Base-by-base conservation (phyloP, 148 eudicot genomes). In the Beta vulgaris region DNA sequence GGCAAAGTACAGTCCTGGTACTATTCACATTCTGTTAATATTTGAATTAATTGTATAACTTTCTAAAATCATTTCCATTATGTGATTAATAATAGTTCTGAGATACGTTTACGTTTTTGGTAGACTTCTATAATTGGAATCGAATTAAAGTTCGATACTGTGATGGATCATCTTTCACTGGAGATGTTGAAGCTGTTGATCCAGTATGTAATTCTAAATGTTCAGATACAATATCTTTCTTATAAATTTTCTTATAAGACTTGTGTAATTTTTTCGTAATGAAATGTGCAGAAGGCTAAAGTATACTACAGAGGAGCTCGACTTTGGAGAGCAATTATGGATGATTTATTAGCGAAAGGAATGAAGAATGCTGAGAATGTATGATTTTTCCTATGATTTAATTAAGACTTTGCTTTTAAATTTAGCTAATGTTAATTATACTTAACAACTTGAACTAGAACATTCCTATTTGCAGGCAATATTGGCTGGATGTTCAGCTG, bases 401-500 rank as follows among this genome's bases (percentile, higher is more conserved):
- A 39, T 72, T 63, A 48, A 34, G 12, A 25, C 40, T 60, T 43
- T 19, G 26, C 10, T 49, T 44, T 51, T 48, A 36, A 6, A 32
- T 32, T 48, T 2, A 26, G 25, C 1, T 26, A 34, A 19, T 32
- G n/a, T 42, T 25, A 31, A 18, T 39, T 9, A 4, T 14, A 53
- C 0, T 55, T 54, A 15, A 44, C 39, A 39, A 70, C 46, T 11
- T 11, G 53, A 75, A 40, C 43, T 21, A 0, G 21, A 49, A 44
- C 44, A 28, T 37, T 48, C 64, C 12, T 39, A 66, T 46, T 55
- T 55, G 28, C 81, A 89, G 91, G 90, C 94, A 48, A 79, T 96
- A 68, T 86, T 91, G 23, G 85, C 87, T 21, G 99, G 99, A 72
- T 92, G 98, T 78, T 96, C 99, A 40, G 99, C 99, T 35, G 99